phyloP scores from a whole-genome alignment of 495 filamentous ascomycete genomes.

The Aspergillus avenaceus region DNA sequence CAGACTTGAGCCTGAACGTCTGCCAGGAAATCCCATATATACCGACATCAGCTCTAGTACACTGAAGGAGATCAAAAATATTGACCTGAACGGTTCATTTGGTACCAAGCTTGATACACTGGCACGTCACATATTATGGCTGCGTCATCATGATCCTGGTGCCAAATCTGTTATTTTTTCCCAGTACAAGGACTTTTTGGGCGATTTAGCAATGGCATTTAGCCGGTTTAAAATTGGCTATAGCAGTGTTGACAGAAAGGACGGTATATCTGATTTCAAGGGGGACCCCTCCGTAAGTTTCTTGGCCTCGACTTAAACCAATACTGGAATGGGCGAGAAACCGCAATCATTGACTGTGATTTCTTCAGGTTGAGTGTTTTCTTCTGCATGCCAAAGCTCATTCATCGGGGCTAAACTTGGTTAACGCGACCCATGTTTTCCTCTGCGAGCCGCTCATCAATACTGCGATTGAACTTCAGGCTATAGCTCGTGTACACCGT shows the following conservation, averaged over 20 bases:
- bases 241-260: slow-evolving; percentile 56
- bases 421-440: slow-evolving; percentile 92
- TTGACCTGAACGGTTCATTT: slow-evolving; percentile 71
- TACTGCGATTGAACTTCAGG: slow-evolving; percentile 88
- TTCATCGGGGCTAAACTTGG: slow-evolving; percentile 80
- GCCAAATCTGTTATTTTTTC: slow-evolving; percentile 90
- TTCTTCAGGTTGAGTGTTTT: slow-evolving; percentile 66
- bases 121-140: slow-evolving; percentile 76
- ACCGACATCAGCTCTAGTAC: slow-evolving; percentile 65
- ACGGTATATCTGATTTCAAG: slow-evolving; percentile 70
- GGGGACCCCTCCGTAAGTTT: slow-evolving; percentile 56
- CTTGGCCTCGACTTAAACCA: not conserved
- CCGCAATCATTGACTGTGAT: not conserved
- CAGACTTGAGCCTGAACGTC: slow-evolving; percentile 23
- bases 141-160: slow-evolving; percentile 78
- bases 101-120: slow-evolving; percentile 87
- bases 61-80: slow-evolving; percentile 75
- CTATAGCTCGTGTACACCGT: slow-evolving; percentile 87
- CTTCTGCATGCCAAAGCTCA: slow-evolving; percentile 84
- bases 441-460: slow-evolving; percentile 92
- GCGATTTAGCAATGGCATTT: slow-evolving; percentile 66
- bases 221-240: slow-evolving; percentile 63
- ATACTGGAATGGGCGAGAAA: not conserved
- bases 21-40: slow-evolving; percentile 60
- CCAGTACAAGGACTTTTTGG: slow-evolving; percentile 79